Evolutionary conservation across 2,329 filamentous ascomycete species (phyloP), one percentile per base, ranked within the genome.

Genomic region (Monosporascus cannonballus): DNA sequence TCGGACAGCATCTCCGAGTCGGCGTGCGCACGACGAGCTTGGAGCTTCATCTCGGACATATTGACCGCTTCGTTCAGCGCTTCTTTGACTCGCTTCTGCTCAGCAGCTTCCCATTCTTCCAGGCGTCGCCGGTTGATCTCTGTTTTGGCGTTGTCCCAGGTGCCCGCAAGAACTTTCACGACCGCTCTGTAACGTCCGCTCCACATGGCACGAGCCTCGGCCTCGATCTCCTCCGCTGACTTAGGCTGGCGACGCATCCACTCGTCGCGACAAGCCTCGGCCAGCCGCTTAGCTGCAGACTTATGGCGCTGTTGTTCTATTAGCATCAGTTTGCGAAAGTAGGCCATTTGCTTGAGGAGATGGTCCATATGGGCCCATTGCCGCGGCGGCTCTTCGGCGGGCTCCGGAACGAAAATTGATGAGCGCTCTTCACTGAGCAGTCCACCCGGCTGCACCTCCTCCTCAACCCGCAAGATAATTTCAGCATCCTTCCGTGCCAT

Each of bases 311-410:
- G 82, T 60, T 91, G 88, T 68, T 99, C 94, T 53, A 84, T 81
- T 3, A 86, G 71, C 73, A 97, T 82, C 37, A 97, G 76, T 62
- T 85, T 88, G 47, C 89, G 84, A 61, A 97, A 93, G 61, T 92
- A 87, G 14, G 86, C 66, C 54, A 88, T 86, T 56, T 96, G 92
- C 47, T 86, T 85, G 46, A 88, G 77, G 50, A 97, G 78, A 66
- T 97, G 89, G 64, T 97, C 92, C 64, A 84, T 81, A 60, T 95
- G 91, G n/a, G 87, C 85, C 76, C 90, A 97, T 63, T 94, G 90
- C 50, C 81, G 79, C 0, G 84, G 81, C 0, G 89, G 89, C 61
- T 95, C 88, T 52, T 89, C 85, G 54, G 74, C 75, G 14, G 83
- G 76, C 57, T 94, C 89, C 0, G 89, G 88, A 18, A 85, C 78